Conservation (phyloP, 1,284 basidiomycete species). For the Pseudozyma tsukubaensis region DNA sequence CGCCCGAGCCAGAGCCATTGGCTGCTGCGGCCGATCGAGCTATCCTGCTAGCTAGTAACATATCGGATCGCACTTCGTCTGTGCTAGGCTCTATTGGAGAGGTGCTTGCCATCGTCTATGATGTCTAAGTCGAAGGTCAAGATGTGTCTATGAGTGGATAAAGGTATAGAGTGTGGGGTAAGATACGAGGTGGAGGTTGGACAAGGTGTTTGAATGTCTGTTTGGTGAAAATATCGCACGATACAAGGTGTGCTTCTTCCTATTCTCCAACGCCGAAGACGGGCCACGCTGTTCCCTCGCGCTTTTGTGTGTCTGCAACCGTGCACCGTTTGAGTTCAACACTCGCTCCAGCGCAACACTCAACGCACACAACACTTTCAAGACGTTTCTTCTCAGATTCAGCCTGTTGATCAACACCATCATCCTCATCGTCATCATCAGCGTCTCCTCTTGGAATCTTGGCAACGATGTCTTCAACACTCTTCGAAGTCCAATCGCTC, state of each 20-base stretch:
- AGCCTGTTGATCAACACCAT: neutral
- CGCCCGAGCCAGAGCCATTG: constrained; percentile 18
- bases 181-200: constrained; percentile 9
- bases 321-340: neutral
- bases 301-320: neutral
- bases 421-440: neutral
- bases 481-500: constrained; percentile 62
- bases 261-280: neutral
- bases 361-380: constrained; percentile 7
- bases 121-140: neutral
- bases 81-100: neutral
- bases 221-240: constrained; percentile 20
- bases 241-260: constrained; percentile 1
- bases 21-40: constrained; percentile 20
- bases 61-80: constrained; percentile 11
- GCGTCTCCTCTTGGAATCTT: neutral
- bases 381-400: constrained; percentile 3
- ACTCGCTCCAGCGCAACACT: neutral
- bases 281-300: constrained; percentile 6
- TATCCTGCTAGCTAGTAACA: constrained; percentile 22
- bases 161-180: neutral
- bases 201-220: neutral
- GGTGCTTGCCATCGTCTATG: constrained; percentile 11
- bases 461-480: constrained; percentile 45
- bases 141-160: neutral